Conservation (phyloP, 116 monocot species). For the Papilionanthe hybrid region DNA sequence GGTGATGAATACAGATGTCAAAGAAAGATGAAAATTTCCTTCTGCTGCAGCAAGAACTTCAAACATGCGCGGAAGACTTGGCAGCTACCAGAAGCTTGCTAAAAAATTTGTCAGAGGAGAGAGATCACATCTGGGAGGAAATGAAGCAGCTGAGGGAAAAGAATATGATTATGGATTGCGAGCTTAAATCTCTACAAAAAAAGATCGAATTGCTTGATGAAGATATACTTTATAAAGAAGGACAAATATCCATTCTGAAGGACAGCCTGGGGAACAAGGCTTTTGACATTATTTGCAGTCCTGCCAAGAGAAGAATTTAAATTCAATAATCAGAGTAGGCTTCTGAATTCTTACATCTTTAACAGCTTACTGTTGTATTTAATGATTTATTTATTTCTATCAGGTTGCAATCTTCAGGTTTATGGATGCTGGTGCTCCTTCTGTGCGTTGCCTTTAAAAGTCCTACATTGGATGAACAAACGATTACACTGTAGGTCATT, state of each 20-base stretch:
- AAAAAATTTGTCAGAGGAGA: slow-evolving; percentile 57
- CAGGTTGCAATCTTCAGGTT: too few relatives aligned
- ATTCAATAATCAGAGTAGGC: slow-evolving; percentile 11
- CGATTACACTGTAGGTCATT: too few relatives aligned
- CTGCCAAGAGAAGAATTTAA: slow-evolving; percentile 17
- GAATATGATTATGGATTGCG: slow-evolving; percentile 46
- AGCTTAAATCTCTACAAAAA: slow-evolving; percentile 47
- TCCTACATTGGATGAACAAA: too few relatives aligned
- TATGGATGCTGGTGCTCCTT: too few relatives aligned
- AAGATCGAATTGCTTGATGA: slow-evolving; percentile 87
- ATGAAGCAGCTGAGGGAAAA: slow-evolving; percentile 48
- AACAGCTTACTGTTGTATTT: not conserved
- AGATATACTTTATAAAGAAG: slow-evolving; percentile 69
- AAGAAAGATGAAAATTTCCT: slow-evolving; percentile 59
- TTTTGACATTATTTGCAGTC: slow-evolving; percentile 40
- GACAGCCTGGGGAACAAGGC: slow-evolving; percentile 51
- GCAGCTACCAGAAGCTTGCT: slow-evolving; percentile 28
- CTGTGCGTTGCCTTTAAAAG: too few relatives aligned
- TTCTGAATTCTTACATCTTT: not conserved
- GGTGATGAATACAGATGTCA: slow-evolving; percentile 32
- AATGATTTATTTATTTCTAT: too few relatives aligned
- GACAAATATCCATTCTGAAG: slow-evolving; percentile 76
- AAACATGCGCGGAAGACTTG: slow-evolving; percentile 56
- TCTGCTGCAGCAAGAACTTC: slow-evolving; percentile 52
- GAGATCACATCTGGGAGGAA: slow-evolving; percentile 69